Conservation (phyloP, 495 filamentous ascomycete genomes). For the Thozetella sp. region DNA sequence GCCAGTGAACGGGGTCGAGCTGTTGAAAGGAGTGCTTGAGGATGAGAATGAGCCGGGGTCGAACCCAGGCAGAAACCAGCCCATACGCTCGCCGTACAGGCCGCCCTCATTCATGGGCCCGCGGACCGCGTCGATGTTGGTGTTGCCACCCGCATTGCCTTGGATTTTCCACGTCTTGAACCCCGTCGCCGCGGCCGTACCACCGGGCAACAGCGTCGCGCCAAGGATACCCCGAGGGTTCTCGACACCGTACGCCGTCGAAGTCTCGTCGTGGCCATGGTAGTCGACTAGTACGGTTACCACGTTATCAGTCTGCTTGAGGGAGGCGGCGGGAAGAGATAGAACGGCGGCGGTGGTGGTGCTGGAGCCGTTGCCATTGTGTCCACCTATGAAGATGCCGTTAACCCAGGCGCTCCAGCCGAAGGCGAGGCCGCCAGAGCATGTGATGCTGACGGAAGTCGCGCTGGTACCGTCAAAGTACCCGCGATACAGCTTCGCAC, state of each 20-base stretch:
- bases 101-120: conserved; percentile 75
- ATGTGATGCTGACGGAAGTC: conserved; percentile 53
- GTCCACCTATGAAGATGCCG: conserved; percentile 55
- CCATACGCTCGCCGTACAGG: conserved; percentile 66
- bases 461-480: conserved; percentile 28
- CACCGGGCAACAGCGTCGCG: conserved; percentile 49
- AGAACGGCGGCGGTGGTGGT: conserved; percentile 45
- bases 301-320: conserved; percentile 55
- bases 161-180: conserved; percentile 71
- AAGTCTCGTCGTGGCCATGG: conserved; percentile 67
- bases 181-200: conserved; percentile 29
- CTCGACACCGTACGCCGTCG: conserved; percentile 45
- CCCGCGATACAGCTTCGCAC: conserved; percentile 64
- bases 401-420: conserved; percentile 62
- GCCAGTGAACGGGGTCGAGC: conserved; percentile 48
- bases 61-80: conserved; percentile 68
- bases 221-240: conserved; percentile 68
- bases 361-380: conserved; percentile 42
- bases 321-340: conserved; percentile 41
- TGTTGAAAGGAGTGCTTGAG: conserved; percentile 31
- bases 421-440: conserved; percentile 59
- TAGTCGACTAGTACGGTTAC: conserved; percentile 70
- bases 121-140: conserved; percentile 60
- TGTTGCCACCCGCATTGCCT: conserved; percentile 68
- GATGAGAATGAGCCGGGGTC: conserved; percentile 27